Evolutionary conservation across 495 filamentous ascomycete species (phyloP), one percentile per base, ranked within the genome.

Genomic region (Penicillium tannophilum): DNA sequence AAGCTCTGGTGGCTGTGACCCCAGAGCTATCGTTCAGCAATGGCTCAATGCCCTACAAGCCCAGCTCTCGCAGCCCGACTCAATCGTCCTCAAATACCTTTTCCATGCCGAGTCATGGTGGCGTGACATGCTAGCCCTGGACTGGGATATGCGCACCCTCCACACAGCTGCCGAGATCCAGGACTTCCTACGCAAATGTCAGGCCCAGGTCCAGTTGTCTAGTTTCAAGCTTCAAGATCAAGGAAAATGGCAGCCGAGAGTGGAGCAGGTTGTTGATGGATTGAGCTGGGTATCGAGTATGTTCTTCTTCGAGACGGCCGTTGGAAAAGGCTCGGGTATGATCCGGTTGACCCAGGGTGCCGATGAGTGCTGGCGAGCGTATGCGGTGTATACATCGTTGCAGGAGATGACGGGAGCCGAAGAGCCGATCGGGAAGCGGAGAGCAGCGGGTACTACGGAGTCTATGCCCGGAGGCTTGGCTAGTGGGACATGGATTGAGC

Each of bases 401-500:
- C 75, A 84, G 30, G 78, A 76, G 55, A 57, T 90, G 33, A 75
- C 72, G 12, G 74, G 72, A 0, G 64, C 74, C 10, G 79, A 85
- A 43, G 88, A 90, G 65, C 76, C 75, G 0, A 36, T 79, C 2
- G 78, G 81, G 0, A 55, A 58, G 4, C 76, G 74, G 23, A 72
- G 88, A 26, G 67, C 75, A 2, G 58, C 70, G 1, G 88, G 88
- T 1, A 86, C 83, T 0, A 65, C 75, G 11, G 84, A 89, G 62
- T 82, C 85, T 1, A 90, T 74, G 71, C 75, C 79, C 10, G 63
- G 70, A 1, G 87, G 87, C 4, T 76, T 84, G 8, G 60, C 71
- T 39, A 78, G 84, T 56, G 87, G 86, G 2, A 91, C 86, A 45
- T 92, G 90, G 90, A 73, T 78, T 30, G 89, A 91, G 52, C 76